phyloP scores from a whole-genome alignment of 352 stramenopile genomes.

The Phytophthora ohioensis region DNA sequence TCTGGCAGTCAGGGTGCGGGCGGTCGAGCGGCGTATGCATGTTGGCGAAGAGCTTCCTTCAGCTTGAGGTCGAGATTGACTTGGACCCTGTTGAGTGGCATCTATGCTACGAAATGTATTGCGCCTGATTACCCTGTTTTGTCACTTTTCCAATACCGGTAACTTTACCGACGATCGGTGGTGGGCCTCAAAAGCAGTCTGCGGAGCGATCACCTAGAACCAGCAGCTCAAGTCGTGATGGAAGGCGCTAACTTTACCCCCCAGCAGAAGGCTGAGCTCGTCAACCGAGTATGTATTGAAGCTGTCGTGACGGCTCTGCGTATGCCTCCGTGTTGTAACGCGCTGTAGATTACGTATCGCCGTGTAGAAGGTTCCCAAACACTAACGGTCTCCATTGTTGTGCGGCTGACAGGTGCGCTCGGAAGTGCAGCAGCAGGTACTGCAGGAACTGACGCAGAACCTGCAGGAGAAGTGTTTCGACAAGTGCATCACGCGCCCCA shows the following conservation, averaged over 20 bases:
- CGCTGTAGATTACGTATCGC: not conserved
- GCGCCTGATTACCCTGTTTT: conserved; percentile 9
- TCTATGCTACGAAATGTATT: conserved; percentile 11
- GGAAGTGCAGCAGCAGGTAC: conserved; percentile 84
- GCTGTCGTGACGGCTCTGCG: not conserved
- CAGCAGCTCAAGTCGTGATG: conserved; percentile 50
- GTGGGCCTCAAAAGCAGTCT: not conserved
- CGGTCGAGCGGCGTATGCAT: conserved; percentile 88
- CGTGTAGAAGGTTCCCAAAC: not conserved
- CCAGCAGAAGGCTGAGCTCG: conserved; percentile 87
- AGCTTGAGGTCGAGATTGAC: conserved; percentile 30
- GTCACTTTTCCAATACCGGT: conserved; percentile 3
- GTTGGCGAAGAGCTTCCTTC: conserved; percentile 2
- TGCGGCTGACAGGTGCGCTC: conserved; percentile 67
- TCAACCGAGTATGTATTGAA: conserved; percentile 68
- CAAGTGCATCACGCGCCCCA: conserved; percentile 86
- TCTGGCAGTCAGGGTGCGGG: conserved; percentile 82
- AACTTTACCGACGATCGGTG: not conserved
- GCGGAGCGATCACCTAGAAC: conserved; percentile 22
- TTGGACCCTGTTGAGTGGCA: conserved; percentile 4
- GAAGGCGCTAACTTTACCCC: conserved; percentile 81
- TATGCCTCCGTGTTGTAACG: too few species aligned
- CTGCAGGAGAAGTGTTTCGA: conserved; percentile 93
- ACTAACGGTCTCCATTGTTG: conserved; percentile 19
- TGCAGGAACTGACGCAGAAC: conserved; percentile 89